A percentile compares a stretch with the other conserved stretches of the same genome.
phyloP scores from a whole-genome alignment of 2,329 filamentous ascomycete genomes.

The Trichophyton verrucosum region DNA sequence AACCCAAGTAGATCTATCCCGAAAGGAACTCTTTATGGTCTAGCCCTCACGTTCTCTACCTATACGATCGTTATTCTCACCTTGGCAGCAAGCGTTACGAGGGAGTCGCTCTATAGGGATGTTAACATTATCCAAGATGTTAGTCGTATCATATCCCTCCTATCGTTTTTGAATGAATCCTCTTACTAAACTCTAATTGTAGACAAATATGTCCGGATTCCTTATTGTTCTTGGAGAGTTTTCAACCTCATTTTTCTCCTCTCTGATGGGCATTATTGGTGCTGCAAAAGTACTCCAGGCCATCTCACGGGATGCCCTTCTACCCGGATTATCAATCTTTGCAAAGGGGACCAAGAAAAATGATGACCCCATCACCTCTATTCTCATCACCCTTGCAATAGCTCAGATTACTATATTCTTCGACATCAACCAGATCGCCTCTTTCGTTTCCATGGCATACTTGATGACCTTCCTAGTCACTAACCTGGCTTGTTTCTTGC shows the following conservation, averaged over 20 bases:
- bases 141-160: conserved; percentile 16
- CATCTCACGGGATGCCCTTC: conserved; percentile 62
- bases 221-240: conserved; percentile 71
- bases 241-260: conserved; percentile 71
- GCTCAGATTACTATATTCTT: conserved; percentile 70
- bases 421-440: conserved; percentile 78
- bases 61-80: conserved; percentile 68
- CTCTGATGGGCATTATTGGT: conserved; percentile 75
- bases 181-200: background rate
- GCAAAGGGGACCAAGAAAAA: conserved; percentile 57
- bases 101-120: conserved; percentile 59
- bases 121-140: conserved; percentile 66
- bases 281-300: conserved; percentile 77
- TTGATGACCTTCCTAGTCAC: conserved; percentile 86
- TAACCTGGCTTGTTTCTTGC: conserved; percentile 73
- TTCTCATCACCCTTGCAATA: conserved; percentile 61
- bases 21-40: conserved; percentile 66
- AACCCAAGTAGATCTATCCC: conserved; percentile 77
- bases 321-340: conserved; percentile 64
- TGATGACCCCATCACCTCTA: conserved; percentile 66
- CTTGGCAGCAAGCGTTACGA: conserved; percentile 63
- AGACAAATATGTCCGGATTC: conserved; percentile 61
- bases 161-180: background rate
- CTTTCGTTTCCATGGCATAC: conserved; percentile 82
- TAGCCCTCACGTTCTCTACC: conserved; percentile 60